phyloP scores from a whole-genome alignment of 169 alveolate genomes.

The Cyclospora cayetanensis region DNA sequence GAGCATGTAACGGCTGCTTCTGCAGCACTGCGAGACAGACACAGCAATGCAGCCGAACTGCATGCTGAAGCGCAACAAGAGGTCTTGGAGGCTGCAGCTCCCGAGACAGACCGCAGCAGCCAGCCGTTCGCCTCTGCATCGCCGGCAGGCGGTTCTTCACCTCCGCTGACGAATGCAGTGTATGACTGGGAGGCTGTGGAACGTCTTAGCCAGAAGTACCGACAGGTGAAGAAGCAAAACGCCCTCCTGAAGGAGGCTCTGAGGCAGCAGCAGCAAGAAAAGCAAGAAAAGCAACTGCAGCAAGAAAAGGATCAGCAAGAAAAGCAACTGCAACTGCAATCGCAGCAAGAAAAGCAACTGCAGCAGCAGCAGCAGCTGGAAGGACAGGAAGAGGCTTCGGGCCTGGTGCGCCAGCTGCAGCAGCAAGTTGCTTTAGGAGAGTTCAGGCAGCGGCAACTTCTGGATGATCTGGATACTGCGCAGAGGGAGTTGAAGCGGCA shows the following conservation, averaged over 20 bases:
- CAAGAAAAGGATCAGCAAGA: neutral
- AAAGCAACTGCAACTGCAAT: neutral
- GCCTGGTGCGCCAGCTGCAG: slow-evolving; percentile 56
- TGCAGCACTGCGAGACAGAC: no score
- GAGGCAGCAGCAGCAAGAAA: slow-evolving; percentile 29
- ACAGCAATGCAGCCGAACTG: no score
- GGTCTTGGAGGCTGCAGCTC: no score
- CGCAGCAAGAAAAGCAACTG: neutral
- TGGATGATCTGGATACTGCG: slow-evolving; percentile 41
- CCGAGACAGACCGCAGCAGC: no score
- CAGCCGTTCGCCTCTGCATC: no score
- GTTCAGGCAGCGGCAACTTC: slow-evolving; percentile 36
- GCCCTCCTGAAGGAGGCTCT: slow-evolving; percentile 38
- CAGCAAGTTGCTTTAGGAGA: slow-evolving; percentile 54
- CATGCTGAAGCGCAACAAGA: no score
- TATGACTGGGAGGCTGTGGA: slow-evolving; percentile 45
- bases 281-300: neutral
- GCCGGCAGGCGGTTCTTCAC: no score
- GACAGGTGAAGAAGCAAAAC: slow-evolving; percentile 27
- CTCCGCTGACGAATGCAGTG: neutral
- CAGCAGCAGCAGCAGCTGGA: slow-evolving; percentile 41
- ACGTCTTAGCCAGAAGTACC: slow-evolving; percentile 41
- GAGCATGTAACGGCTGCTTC: no score
- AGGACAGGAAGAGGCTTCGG: slow-evolving; percentile 27
- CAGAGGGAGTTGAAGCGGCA: slow-evolving; percentile 29